Evolutionary conservation across 2,329 filamentous ascomycete species (phyloP).

Genomic region (Hypoxylon sp.): DNA sequence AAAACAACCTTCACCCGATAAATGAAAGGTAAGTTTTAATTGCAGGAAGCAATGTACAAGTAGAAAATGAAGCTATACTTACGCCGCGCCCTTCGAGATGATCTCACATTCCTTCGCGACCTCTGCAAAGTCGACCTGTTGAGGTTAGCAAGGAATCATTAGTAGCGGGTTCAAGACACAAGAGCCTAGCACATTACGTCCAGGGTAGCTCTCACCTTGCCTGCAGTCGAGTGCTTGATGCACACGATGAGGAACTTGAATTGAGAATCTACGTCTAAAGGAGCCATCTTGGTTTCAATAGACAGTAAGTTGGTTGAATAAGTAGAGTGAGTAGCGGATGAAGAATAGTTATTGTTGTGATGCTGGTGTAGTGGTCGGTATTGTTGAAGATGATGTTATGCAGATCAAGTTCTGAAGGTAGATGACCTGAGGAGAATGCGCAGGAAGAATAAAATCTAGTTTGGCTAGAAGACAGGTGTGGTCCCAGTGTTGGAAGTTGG

Average conservation of each 20-base stretch:
- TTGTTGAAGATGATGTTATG: conserved; percentile 12
- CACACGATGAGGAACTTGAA: conserved; percentile 77
- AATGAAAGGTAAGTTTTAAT: conserved; percentile 5
- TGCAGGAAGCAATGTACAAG: neutral
- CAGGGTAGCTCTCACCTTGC: conserved; percentile 66
- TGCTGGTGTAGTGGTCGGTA: neutral
- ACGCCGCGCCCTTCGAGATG: conserved; percentile 78
- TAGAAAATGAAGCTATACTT: conserved; percentile 58
- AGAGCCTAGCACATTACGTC: neutral
- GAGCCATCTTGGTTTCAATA: conserved; percentile 60
- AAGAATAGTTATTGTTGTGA: neutral
- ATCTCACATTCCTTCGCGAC: conserved; percentile 77
- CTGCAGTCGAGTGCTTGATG: conserved; percentile 72
- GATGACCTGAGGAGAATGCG: neutral
- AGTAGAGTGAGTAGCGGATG: neutral
- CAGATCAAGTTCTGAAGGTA: neutral
- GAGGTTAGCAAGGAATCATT: conserved; percentile 38
- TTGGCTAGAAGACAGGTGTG: neutral
- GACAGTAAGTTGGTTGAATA: conserved; percentile 19
- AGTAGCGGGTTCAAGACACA: neutral
- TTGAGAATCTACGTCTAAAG: conserved; percentile 67
- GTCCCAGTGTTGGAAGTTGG: neutral
- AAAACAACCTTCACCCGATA: neutral
- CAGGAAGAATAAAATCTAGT: neutral
- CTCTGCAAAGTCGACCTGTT: conserved; percentile 74